Evolutionary conservation across 768 basidiomycete genomes (phyloP).

Genomic region (Tulasnella sp.): DNA sequence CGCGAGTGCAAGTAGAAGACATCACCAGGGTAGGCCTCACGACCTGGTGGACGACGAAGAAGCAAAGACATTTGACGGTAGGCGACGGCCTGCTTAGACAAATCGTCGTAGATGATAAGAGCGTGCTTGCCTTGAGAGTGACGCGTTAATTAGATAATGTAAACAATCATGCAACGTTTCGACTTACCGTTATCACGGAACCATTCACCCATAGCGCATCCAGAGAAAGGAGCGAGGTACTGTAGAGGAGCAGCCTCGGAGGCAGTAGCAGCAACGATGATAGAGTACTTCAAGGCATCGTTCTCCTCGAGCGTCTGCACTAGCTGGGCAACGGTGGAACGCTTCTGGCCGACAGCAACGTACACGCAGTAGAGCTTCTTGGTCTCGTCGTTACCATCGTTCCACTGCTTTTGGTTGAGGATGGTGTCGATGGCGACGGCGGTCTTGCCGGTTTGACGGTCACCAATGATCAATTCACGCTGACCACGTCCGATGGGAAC

Average conservation of each 20-base stretch:
- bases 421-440: slow-evolving; percentile 99
- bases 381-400: slow-evolving; percentile 89
- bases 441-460: slow-evolving; percentile 99
- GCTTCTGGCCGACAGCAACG: slow-evolving; percentile 98
- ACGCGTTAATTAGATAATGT: neutral
- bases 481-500: slow-evolving; percentile 99
- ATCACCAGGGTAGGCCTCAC: slow-evolving; percentile 99
- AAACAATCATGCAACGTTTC: neutral
- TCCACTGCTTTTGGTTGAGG: slow-evolving; percentile 99
- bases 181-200: slow-evolving; percentile 64
- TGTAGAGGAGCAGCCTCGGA: slow-evolving; percentile 98
- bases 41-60: slow-evolving; percentile 98
- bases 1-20: slow-evolving; percentile 99
- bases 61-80: slow-evolving; percentile 99
- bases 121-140: slow-evolving; percentile 71
- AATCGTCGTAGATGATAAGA: slow-evolving; percentile 97
- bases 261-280: slow-evolving; percentile 98
- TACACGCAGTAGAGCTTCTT: slow-evolving; percentile 99
- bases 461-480: slow-evolving; percentile 99
- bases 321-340: slow-evolving; percentile 97
- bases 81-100: slow-evolving; percentile 99
- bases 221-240: slow-evolving; percentile 99
- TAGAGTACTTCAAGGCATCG: slow-evolving; percentile 99
- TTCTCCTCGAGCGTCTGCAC: slow-evolving; percentile 99
- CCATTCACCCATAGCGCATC: slow-evolving; percentile 99